Base-by-base conservation (phyloP, 768 basidiomycete genomes). In the Naganishia friedmannii region DNA sequence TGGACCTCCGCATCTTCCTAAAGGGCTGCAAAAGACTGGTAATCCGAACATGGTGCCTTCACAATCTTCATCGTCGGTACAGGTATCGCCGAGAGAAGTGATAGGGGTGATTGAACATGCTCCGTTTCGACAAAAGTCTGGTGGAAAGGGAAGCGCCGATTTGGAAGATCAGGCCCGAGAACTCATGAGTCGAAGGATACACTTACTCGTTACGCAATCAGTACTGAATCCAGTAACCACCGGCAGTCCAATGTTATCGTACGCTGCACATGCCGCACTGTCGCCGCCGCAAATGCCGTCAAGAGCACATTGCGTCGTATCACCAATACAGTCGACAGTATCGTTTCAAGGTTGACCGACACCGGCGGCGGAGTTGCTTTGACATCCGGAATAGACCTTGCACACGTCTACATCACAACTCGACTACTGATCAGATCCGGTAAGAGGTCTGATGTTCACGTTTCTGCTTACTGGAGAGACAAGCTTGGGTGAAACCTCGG, bases 1-100 rank as follows among this genome's bases (percentile, higher is more conserved):
- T 6, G 23, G 55, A 56, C 55, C 55, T 13, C 55, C 55, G 55
- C 55, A 56, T 32, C 55, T 28, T 10, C 31, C 55, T 29, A 56
- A 56, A 19, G 55, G 55, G 19, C 55, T 56, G 55, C 55, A 56
- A 56, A 29, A 56, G 28, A 32, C 17, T 19, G 28, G 55, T 19
- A 29, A 32, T 5, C 55, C 55, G 31, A 56, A 32, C 26, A 56
- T 19, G 32, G 55, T 56, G 1, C 55, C 55, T 32, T 56, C 55
- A 29, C 55, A 56, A 19, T 56, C 55, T 32, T 32, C 28, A 19
- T 56, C 55, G 7, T 56, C 55, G 55, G 12, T 21, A 21, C 55
- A 56, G 28, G 55, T 21, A 3, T n/a, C 55, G 9, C 31, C 32
- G 10, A 56, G 55, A 32, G 55, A 17, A 13, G 55, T 56, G 19